Evolutionary conservation across 2,329 filamentous ascomycete genomes (phyloP).

Genomic region (Aspergillus terreus): DNA sequence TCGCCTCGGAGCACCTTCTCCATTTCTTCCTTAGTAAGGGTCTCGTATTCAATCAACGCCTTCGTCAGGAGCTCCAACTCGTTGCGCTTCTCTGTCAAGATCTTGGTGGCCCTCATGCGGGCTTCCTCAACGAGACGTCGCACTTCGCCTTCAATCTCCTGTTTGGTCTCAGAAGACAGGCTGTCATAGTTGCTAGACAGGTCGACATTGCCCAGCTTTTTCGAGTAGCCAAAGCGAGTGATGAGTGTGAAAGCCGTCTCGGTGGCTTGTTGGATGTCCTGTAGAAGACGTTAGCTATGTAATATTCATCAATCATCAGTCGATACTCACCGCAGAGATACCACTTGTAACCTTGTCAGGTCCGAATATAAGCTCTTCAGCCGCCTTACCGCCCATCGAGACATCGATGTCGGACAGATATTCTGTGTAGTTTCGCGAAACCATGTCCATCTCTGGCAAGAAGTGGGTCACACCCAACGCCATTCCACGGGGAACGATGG

Average conservation of each 20-base stretch:
- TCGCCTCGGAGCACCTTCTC: slow-evolving; percentile 85
- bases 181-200: slow-evolving; percentile 74
- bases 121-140: slow-evolving; percentile 79
- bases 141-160: slow-evolving; percentile 83
- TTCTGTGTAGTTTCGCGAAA: slow-evolving; percentile 81
- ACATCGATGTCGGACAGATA: slow-evolving; percentile 77
- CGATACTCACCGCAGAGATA: slow-evolving; percentile 65
- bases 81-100: slow-evolving; percentile 71
- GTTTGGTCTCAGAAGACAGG: slow-evolving; percentile 81
- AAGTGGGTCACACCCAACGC: slow-evolving; percentile 82
- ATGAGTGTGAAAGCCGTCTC: slow-evolving; percentile 82
- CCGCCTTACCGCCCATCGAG: slow-evolving; percentile 80
- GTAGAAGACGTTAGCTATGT: slow-evolving; percentile 12
- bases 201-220: slow-evolving; percentile 83
- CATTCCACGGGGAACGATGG: slow-evolving; percentile 86
- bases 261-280: slow-evolving; percentile 84
- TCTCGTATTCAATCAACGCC: slow-evolving; percentile 92
- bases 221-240: slow-evolving; percentile 84
- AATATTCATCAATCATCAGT: not conserved
- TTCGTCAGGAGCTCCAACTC: slow-evolving; percentile 86
- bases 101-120: slow-evolving; percentile 65
- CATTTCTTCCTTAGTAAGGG: slow-evolving; percentile 82
- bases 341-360: slow-evolving; percentile 88
- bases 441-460: slow-evolving; percentile 88
- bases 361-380: slow-evolving; percentile 86